phyloP scores from a whole-genome alignment of 495 filamentous ascomycete species.

The Lichenothelia convexa region DNA sequence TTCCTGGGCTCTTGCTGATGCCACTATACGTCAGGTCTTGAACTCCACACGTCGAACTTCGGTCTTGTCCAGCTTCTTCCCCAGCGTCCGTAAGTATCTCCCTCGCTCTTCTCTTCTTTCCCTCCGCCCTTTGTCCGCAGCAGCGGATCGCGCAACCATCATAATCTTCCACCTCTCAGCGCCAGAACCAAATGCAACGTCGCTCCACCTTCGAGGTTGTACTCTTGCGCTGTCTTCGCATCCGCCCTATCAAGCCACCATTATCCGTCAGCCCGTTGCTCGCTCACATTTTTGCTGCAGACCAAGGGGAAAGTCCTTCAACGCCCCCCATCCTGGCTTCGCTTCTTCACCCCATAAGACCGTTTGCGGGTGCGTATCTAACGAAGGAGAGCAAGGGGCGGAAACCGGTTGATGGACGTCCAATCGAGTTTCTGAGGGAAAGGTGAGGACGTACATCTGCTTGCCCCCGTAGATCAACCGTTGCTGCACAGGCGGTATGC shows the following conservation, averaged over 20 bases:
- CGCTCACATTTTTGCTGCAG: neutral
- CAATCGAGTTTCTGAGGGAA: neutral
- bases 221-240: slow-evolving; percentile 72
- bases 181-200: slow-evolving; percentile 92
- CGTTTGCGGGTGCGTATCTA: too few relatives aligned
- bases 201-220: slow-evolving; percentile 76
- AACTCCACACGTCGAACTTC: too few relatives aligned
- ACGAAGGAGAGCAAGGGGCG: slow-evolving; percentile 1
- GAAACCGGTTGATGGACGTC: slow-evolving; percentile 1
- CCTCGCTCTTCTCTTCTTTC: too few relatives aligned
- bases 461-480: slow-evolving; percentile 91
- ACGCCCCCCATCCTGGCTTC: too few relatives aligned
- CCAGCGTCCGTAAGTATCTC: too few relatives aligned
- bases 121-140: too few relatives aligned
- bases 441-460: slow-evolving; percentile 55
- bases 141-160: too few relatives aligned
- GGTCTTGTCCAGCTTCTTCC: too few relatives aligned
- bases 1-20: too few relatives aligned
- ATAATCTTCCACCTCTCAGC: slow-evolving; percentile 57
- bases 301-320: too few relatives aligned
- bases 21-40: too few relatives aligned
- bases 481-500: slow-evolving; percentile 94
- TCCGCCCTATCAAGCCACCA: slow-evolving; percentile 49
- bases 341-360: too few relatives aligned
- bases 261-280: neutral